Evolutionary conservation across 495 filamentous ascomycete species (phyloP), one percentile per base, ranked within the genome.

Genomic region (Cudoniella acicularis): DNA sequence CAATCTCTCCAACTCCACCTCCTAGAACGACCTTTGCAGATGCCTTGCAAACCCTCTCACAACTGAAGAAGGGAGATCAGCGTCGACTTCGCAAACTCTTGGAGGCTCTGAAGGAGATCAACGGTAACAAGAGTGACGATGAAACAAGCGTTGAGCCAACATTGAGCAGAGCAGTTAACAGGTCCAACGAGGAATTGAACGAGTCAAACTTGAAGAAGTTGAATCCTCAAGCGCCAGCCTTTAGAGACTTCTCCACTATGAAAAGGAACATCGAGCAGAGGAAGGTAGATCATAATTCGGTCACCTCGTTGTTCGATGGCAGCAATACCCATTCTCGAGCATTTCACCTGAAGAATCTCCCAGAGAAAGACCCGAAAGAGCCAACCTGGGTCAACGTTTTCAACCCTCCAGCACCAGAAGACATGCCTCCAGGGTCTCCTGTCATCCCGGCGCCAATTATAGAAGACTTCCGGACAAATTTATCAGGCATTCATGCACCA

Each of bases 181-280:
- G 25, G 4, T 13, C 10, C 8, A 10, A n/a, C 20, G 9, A 3
- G 9, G 48, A 9, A 6, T 21, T 9, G n/a, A 20, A 50, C 6
- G 18, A 3, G 2, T 6, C 23, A 21, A 24, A 9, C 25, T 10
- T 6, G 25, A 50, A 50, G 48, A 50, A 50, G 48, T 13, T 60
- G 27, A 61, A 65, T 49, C 63, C 63, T 24, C 22, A 17, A n/a
- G 63, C 57, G 3, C 55, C 58, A 30, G 26, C 45, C 2, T 61
- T 65, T 42, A 26, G 21, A 45, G 25, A 57, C 2, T 48, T 43
- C 36, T 60, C 57, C 3, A 21, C 6, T 36, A 13, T 36, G 30
- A 36, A 36, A 36, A 36, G 30, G 13, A 36, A 36, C 30, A 36
- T 36, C 30, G 30, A 36, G n/a, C n/a, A n/a, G n/a, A n/a, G 30